Percentiles rank a stretch among this genome's conserved stretches.
Evolutionary conservation across 495 filamentous ascomycete species (phyloP).

Genomic region (Haplographium delicatum): DNA sequence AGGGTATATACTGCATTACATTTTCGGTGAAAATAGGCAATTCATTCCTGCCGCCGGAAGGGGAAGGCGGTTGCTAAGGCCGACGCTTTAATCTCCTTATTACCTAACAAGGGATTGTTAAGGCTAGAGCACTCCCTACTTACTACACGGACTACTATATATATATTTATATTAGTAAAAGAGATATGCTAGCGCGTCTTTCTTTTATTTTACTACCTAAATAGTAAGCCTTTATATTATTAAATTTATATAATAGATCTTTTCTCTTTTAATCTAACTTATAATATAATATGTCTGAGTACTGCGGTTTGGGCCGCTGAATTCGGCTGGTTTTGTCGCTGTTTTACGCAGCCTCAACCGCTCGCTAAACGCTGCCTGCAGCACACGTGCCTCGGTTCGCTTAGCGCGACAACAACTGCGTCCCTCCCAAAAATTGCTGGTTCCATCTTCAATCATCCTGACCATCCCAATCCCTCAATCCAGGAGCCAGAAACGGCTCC

Average conservation of each 20-base stretch:
- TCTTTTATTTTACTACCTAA: neutral
- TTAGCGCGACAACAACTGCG: neutral
- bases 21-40: neutral
- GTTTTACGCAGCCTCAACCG: no score
- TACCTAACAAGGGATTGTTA: neutral
- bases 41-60: neutral
- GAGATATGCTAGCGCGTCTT: neutral
- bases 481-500: neutral
- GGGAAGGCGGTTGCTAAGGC: neutral
- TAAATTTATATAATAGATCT: constrained; percentile 1
- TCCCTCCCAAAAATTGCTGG: neutral
- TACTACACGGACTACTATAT: neutral
- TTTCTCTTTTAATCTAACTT: neutral
- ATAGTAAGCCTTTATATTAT: neutral
- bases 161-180: neutral
- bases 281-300: no score
- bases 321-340: no score
- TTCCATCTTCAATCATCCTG: neutral
- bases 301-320: no score
- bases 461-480: neutral
- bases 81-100: neutral
- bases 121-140: neutral
- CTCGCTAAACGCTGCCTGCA: neutral
- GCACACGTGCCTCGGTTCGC: neutral
- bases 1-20: neutral